Conservation (phyloP, 441 rosid species). For the Pelargonium citronellum region DNA sequence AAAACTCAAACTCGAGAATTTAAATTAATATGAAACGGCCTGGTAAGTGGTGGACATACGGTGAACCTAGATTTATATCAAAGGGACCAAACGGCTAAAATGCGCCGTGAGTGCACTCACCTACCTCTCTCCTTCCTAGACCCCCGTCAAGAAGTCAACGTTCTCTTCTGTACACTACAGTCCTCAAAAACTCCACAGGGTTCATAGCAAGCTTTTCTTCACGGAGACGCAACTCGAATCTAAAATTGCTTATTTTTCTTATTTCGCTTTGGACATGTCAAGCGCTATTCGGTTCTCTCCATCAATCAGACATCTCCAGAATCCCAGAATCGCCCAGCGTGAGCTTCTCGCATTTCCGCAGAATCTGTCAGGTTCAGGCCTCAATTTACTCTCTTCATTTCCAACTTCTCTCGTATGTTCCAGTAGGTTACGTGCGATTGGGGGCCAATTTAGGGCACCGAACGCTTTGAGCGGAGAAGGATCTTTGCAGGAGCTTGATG, state of each 20-base stretch:
- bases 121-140: not conserved
- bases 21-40: too few species aligned
- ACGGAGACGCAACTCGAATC: not conserved
- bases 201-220: not conserved
- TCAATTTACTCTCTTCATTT: conserved; percentile 21
- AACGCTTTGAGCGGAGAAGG: conserved; percentile 36
- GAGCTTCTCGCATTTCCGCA: conserved; percentile 14
- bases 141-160: not conserved
- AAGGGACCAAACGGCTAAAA: not conserved
- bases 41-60: too few species aligned
- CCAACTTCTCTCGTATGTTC: conserved; percentile 19
- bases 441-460: conserved; percentile 28
- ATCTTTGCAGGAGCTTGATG: conserved; percentile 43
- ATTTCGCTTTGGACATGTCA: not conserved
- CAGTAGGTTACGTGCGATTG: conserved; percentile 18
- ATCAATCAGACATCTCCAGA: conserved; percentile 23
- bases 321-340: conserved; percentile 21
- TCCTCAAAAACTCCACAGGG: not conserved
- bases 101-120: not conserved
- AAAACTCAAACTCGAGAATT: too few species aligned
- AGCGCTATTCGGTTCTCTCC: conserved; percentile 27
- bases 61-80: not conserved
- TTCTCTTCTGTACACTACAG: not conserved
- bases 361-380: conserved; percentile 16
- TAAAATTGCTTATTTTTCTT: not conserved